phyloP scores from a whole-genome alignment of 192 early-diverging fungal species.

The Backusella morwellensis region DNA sequence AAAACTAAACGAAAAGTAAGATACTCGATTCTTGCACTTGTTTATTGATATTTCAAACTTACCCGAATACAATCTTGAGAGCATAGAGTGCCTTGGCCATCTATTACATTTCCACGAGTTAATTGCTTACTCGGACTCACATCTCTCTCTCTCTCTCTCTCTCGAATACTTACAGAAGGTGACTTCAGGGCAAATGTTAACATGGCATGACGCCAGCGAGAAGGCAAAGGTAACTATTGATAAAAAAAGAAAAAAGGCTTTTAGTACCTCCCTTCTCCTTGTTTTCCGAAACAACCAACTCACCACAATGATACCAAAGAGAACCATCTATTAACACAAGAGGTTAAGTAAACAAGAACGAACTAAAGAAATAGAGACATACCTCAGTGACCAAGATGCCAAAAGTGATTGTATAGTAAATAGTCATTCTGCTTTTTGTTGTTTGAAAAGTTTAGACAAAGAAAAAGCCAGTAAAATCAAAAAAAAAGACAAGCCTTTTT shows the following conservation, averaged over 20 bases:
- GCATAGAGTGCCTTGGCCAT: slow-evolving; percentile 33
- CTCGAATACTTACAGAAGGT: slow-evolving; percentile 31
- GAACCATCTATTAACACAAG: slow-evolving; percentile 16
- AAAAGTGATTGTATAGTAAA: slow-evolving; percentile 25
- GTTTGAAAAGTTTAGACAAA: not conserved
- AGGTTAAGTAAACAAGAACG: not conserved
- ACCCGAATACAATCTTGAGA: slow-evolving; percentile 55
- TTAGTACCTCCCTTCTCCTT: not conserved
- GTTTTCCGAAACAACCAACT: not conserved
- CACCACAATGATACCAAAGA: slow-evolving; percentile 25
- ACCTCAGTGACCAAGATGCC: slow-evolving; percentile 25
- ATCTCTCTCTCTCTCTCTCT: not conserved
- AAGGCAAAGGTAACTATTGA: slow-evolving; percentile 48
- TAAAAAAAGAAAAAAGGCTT: not conserved
- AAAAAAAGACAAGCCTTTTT: not conserved
- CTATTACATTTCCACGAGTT: not conserved
- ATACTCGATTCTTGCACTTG: not conserved
- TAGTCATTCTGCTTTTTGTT: slow-evolving; percentile 10
- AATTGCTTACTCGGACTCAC: not conserved
- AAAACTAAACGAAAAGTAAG: slow-evolving; percentile 35
- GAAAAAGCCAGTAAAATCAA: too few relatives aligned
- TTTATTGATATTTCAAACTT: slow-evolving; percentile 14
- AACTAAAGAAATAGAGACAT: not conserved
- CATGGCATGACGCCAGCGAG: slow-evolving; percentile 48
- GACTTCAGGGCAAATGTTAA: slow-evolving; percentile 48